Base-by-base conservation (phyloP, 176 grass and related monocot species). In the Carex littledalei region DNA sequence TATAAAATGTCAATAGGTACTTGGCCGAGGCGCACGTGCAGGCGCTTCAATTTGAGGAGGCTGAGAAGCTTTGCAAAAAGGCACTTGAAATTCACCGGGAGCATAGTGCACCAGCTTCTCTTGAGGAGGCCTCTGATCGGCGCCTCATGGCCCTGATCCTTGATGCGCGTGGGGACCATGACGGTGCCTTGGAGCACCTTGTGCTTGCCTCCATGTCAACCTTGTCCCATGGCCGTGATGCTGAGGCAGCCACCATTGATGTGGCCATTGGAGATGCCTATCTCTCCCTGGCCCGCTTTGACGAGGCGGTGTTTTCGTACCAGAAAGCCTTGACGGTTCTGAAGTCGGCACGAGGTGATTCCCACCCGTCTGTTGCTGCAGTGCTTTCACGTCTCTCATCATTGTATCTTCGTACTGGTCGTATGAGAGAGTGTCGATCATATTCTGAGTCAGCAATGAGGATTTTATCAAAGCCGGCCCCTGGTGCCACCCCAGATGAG, bases 241-340 rank as follows among this genome's bases (percentile, higher is more conserved):
- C 88, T 0, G 97, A 99, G 65, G 97, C 95, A 3, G 97, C 97
- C 5, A 89, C 93, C 0, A 95, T 96, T 1, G 97, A 99, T 22
- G 73, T 99, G 1, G 81, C 90, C 3, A 96, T 99, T 70, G 97
- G 97, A 55, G 91, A 92, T 88, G 92, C 93, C 13, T 96, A 99
- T 43, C 90, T 99, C 0, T 86, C 93, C 22, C 91, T 99, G 0
- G 97, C 85, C 18, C 93, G 97, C 6, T 99, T 99, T 8, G 97
- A 99, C 7, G 97, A 99, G 88, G 86, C 97, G 14, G 93, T 99
- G 84, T 99, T 99, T 91, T 99, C 97, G 14, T 99, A 99, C 87
- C 97, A 99, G 88, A 99, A 99, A 87, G 91, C 97, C 0, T 49
- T 99, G 70, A 99, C 93, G 0, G 93, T 99, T 3, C 87, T 99